Conservation (phyloP, 176 grass and related monocot genomes). For the Urochloa ruziziensis region DNA sequence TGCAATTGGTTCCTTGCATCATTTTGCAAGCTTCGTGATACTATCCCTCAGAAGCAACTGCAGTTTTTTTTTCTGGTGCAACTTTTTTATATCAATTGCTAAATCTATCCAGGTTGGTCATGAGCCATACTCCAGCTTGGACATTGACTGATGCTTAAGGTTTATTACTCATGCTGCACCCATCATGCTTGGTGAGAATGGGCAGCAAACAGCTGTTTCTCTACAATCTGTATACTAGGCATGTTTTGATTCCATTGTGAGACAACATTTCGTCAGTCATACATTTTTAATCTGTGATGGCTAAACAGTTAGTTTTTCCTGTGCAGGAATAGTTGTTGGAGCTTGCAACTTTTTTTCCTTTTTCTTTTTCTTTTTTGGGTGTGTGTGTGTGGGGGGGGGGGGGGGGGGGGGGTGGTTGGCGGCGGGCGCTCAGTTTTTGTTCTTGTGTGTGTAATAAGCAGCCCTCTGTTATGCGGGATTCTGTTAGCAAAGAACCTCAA, state of each 20-base stretch:
- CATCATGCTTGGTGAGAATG: conserved; percentile 23
- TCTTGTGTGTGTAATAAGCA: conserved; percentile 18
- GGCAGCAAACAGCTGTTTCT: background rate
- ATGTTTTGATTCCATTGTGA: background rate
- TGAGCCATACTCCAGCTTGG: conserved; percentile 93
- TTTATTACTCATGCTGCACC: background rate
- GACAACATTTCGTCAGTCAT: background rate
- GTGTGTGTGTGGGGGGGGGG: background rate
- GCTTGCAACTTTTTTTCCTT: background rate
- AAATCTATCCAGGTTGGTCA: conserved; percentile 62
- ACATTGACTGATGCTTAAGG: conserved; percentile 65
- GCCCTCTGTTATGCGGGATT: background rate
- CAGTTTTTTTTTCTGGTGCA: background rate
- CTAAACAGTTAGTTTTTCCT: background rate
- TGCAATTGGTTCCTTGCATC: background rate
- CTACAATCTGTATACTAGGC: background rate
- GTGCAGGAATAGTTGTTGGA: conserved; percentile 17
- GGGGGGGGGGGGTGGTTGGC: too few relatives aligned
- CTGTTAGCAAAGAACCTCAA: background rate
- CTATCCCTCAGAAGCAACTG: background rate
- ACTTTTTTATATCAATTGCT: background rate
- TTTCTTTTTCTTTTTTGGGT: too few relatives aligned
- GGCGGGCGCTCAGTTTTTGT: background rate
- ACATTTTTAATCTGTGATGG: background rate
- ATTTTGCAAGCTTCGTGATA: background rate